These are phyloP conservation scores for Stentor coeruleus DNA, from an alignment of 73 alveolate species.

Conservation along the genomic window DNA sequence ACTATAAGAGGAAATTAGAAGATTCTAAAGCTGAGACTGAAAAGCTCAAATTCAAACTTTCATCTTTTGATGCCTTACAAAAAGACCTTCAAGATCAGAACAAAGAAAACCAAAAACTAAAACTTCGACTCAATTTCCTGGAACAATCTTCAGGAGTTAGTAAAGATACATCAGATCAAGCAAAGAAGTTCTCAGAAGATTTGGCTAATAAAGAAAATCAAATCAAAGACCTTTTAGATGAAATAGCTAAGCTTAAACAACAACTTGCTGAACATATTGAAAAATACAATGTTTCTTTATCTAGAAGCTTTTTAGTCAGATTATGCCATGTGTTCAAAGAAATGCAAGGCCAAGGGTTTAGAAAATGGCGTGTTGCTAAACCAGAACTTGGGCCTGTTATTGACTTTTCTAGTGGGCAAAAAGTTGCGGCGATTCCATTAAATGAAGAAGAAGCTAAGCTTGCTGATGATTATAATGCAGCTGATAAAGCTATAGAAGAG, in stretches of 20 bases:
- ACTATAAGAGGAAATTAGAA: neutral
- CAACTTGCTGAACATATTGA: neutral
- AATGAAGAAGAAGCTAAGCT: neutral
- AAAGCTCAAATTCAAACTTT: slow-evolving; percentile 2
- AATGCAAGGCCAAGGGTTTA: neutral
- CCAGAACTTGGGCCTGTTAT: neutral
- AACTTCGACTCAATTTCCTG: neutral
- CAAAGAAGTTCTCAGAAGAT: neutral
- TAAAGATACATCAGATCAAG: neutral
- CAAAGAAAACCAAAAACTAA: slow-evolving; percentile 11
- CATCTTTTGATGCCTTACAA: neutral
- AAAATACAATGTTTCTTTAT: neutral
- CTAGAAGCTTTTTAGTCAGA: slow-evolving; percentile 15
- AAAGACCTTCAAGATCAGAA: neutral
- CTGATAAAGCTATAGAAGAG: neutral
- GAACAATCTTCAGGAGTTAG: neutral
- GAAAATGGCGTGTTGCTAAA: neutral
- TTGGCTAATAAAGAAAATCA: slow-evolving; percentile 2
- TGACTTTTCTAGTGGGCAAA: neutral
- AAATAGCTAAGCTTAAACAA: neutral
- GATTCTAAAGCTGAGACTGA: neutral
- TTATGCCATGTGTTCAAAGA: neutral
- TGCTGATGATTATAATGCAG: neutral
- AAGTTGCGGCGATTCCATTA: neutral
- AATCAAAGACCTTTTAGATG: neutral